A percentile compares a stretch with the other conserved stretches of the same genome.
Evolutionary conservation across 1,284 basidiomycete species (phyloP).

Genomic region (Rhodotorula sp.): DNA sequence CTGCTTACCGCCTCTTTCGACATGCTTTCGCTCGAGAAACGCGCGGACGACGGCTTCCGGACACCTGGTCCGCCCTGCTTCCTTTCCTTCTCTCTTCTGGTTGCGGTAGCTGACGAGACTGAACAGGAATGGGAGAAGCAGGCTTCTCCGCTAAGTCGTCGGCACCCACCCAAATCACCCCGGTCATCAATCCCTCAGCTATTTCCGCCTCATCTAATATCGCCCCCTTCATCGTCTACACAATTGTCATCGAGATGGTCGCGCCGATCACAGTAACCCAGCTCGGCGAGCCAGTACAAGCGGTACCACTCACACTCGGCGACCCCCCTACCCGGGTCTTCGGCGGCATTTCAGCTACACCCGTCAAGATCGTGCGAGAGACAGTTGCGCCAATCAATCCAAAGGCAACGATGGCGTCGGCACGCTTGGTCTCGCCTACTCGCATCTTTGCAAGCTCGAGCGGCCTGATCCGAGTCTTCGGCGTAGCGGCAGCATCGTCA

Average conservation of each 20-base stretch:
- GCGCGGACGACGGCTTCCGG: conserved; percentile 18
- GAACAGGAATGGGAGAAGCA: conserved; percentile 3
- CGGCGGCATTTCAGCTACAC: not conserved
- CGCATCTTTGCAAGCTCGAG: not conserved
- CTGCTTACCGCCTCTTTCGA: not conserved
- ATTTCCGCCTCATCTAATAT: not conserved
- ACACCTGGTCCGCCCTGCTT: conserved; percentile 14
- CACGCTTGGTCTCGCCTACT: not conserved
- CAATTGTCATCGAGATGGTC: not conserved
- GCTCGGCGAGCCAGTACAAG: not conserved
- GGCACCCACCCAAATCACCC: not conserved
- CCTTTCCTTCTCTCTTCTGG: too few relatives aligned
- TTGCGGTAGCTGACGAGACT: not conserved
- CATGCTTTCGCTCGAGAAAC: not conserved
- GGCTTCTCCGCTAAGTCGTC: not conserved
- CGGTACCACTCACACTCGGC: not conserved
- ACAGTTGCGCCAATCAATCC: not conserved
- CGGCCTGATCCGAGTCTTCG: not conserved
- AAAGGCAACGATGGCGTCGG: not conserved
- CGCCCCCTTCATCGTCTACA: too few relatives aligned
- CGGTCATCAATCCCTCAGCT: not conserved
- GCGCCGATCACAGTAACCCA: not conserved
- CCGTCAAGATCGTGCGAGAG: not conserved
- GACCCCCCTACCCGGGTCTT: not conserved
- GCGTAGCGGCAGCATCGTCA: not conserved